Evolutionary conservation across 371 early-diverging fungal genomes (phyloP).

Genomic region (Mucor irregularis): DNA sequence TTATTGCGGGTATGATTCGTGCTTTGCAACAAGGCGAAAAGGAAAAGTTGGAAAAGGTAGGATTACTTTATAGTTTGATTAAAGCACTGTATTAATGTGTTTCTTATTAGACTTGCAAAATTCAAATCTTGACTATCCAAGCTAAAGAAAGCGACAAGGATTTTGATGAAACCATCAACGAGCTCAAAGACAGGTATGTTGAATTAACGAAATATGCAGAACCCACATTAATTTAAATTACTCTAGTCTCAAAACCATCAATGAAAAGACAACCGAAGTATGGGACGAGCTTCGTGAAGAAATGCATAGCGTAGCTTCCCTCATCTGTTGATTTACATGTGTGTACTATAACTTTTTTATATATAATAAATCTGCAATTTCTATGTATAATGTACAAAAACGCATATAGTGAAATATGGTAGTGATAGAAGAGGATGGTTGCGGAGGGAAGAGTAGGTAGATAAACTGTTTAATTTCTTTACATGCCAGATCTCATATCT

Average conservation of each 20-base stretch:
- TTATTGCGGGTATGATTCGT: constrained; percentile 34
- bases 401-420: neutral
- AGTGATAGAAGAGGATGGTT: neutral
- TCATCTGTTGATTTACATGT: constrained; percentile 14
- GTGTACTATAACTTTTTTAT: neutral
- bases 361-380: neutral
- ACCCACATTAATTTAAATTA: neutral
- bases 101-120: constrained; percentile 36
- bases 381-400: neutral
- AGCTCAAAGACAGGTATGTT: constrained; percentile 25
- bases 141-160: constrained; percentile 43
- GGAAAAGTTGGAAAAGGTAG: constrained; percentile 39
- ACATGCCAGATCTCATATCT: constrained; percentile 40
- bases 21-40: constrained; percentile 40
- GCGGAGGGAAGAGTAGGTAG: neutral
- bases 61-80: neutral
- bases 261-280: constrained; percentile 34
- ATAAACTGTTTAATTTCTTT: constrained; percentile 10
- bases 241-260: constrained; percentile 9
- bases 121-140: constrained; percentile 44
- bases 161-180: constrained; percentile 36
- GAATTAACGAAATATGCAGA: neutral
- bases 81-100: neutral
- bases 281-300: constrained; percentile 49
- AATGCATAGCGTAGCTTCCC: constrained; percentile 31